phyloP scores from a whole-genome alignment of 73 alveolate species.

The Durusdinium trenchii region DNA sequence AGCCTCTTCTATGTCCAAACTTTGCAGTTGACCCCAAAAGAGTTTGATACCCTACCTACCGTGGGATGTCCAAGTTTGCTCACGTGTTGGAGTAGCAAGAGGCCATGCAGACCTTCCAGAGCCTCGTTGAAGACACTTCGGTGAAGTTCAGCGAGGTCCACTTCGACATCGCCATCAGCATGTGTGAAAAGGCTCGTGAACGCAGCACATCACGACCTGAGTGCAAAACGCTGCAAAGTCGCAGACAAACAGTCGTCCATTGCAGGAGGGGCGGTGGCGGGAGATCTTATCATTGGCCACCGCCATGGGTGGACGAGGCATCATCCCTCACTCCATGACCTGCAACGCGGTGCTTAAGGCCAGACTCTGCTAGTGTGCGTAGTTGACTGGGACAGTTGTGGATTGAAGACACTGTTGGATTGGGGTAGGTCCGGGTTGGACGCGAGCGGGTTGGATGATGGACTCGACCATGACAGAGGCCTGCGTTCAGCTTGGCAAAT shows the following conservation, averaged over 20 bases:
- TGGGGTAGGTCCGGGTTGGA: no score
- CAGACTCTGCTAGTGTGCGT: no score
- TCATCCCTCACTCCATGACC: slow-evolving; percentile 90
- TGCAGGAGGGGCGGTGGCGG: slow-evolving; percentile 71
- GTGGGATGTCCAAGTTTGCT: not conserved
- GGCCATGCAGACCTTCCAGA: slow-evolving; percentile 74
- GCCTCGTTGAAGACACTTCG: slow-evolving; percentile 62
- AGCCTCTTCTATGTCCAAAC: no score
- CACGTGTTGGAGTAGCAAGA: not conserved
- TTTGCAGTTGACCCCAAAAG: no score
- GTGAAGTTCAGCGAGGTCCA: slow-evolving; percentile 83
- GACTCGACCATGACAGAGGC: not conserved
- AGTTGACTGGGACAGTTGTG: not conserved
- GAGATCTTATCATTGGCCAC: slow-evolving; percentile 85
- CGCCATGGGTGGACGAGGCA: slow-evolving; percentile 85
- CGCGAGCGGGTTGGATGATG: no score
- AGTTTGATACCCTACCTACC: no score
- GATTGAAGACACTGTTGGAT: no score
- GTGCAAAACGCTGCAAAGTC: no score
- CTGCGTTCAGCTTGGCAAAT: slow-evolving; percentile 89
- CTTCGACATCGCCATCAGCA: slow-evolving; percentile 71
- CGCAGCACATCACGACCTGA: no score
- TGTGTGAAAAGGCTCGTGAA: slow-evolving; percentile 64
- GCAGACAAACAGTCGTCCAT: no score
- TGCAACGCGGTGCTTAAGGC: slow-evolving; percentile 94